These are phyloP conservation scores for Apiotrichum veenhuisii DNA, from an alignment of 1,284 basidiomycete genomes.

Conservation along the genomic window DNA sequence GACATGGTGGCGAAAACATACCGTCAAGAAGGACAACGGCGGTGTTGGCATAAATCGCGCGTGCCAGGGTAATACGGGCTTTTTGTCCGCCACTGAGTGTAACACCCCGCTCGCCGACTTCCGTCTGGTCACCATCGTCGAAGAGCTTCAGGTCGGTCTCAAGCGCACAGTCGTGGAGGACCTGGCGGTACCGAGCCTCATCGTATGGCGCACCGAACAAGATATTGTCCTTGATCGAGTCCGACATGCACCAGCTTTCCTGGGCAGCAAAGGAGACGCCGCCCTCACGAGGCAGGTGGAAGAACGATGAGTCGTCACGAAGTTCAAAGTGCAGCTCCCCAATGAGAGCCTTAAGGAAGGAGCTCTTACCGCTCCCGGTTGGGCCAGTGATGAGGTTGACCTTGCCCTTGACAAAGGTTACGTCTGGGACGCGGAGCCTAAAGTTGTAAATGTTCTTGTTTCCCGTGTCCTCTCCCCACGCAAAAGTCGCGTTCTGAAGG, in stretches of 20 bases:
- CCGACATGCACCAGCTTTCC: constrained; percentile 62
- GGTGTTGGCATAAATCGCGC: constrained; percentile 64
- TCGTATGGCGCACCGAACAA: constrained; percentile 57
- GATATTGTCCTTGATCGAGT: constrained; percentile 58
- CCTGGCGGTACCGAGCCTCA: constrained; percentile 56
- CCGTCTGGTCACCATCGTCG: constrained; percentile 68
- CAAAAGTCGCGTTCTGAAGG: constrained; percentile 40
- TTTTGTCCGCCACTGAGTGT: constrained; percentile 61
- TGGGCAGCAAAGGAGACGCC: constrained; percentile 72
- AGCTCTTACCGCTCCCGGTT: constrained; percentile 51
- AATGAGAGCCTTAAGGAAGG: constrained; percentile 53
- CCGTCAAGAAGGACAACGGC: constrained; percentile 59
- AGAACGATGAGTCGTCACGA: constrained; percentile 58
- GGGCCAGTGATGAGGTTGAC: constrained; percentile 64
- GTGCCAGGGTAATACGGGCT: constrained; percentile 68
- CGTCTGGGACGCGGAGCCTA: constrained; percentile 54
- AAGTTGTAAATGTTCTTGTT: constrained; percentile 47
- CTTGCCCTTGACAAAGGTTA: constrained; percentile 57
- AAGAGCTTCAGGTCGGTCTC: constrained; percentile 63
- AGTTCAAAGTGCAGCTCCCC: constrained; percentile 54
- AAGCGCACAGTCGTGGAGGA: constrained; percentile 62
- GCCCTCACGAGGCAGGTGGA: constrained; percentile 61
- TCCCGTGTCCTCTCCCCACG: constrained; percentile 36
- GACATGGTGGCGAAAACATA: constrained; percentile 15
- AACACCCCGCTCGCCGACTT: constrained; percentile 53